Base-by-base conservation (phyloP, 75 land plant genomes). In the Pinus tabuliformis region DNA sequence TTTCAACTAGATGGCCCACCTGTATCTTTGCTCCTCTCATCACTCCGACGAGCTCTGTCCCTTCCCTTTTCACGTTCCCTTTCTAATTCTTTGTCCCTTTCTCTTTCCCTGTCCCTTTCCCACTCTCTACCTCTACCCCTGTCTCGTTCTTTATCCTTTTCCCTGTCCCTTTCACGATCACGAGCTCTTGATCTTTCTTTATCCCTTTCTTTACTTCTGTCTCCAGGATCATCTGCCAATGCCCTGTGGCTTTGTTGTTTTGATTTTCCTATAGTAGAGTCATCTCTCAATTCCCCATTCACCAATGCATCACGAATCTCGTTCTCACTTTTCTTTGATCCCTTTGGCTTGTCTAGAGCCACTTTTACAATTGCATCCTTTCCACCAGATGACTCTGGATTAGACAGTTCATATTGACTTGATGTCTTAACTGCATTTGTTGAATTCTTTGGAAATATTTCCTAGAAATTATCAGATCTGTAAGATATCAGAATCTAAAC, bases 141-240 rank as follows among this genome's bases (percentile, higher is more conserved):
- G 3, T 86, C 88, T 42, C 83, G 63, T 71, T 85, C 84, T 75
- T 81, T 76, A 75, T 76, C 83, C 76, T 39, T 63, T 24, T 72
- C 82, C 64, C 83, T 86, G 16, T 88, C 94, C 63, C 86, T 83
- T 39, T 91, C 94, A 54, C 87, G 86, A 20, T 92, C 95, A 37
- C 87, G 76, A 36, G 62, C 62, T 70, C 73, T 83, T 63, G 83
- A 68, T 60, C 86, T 81, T 57, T 84, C 85, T 76, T 73, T 73
- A 24, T 84, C 86, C 72, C 83, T 84, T 17, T 84, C 86, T 74
- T 70, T 84, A 14, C 78, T 90, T 70, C 83, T 86, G 16, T 86
- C 97, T 54, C 82, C 65, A 1, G 71, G 75, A 17, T 72, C 74
- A 58, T 83, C 95, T 22, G 82, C 54, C 54, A 49, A 11, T 49